Percentiles rank a stretch among this genome's conserved stretches.
phyloP scores from a whole-genome alignment of 208 protist species.

The Crithidia thermophila region DNA sequence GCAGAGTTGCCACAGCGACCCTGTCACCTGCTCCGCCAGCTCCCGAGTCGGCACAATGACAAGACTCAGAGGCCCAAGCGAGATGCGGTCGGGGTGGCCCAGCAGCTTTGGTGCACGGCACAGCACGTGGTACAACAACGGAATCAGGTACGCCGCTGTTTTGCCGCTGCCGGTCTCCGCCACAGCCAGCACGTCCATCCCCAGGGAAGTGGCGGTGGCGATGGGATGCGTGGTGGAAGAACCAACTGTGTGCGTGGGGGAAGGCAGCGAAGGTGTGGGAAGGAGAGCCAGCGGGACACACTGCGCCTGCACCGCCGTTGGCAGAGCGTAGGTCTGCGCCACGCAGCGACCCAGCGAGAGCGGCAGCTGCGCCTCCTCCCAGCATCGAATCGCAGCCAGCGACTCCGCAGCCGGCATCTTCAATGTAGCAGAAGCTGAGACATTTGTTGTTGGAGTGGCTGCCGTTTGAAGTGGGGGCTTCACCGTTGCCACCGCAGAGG shows the following conservation, averaged over 20 bases:
- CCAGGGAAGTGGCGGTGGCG: conserved; percentile 2
- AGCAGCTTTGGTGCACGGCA: conserved; percentile 51
- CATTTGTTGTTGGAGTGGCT: not conserved
- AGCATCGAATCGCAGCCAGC: conserved; percentile 71
- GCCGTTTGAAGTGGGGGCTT: too few species aligned
- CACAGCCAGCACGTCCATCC: conserved; percentile 86
- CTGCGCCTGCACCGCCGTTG: conserved; percentile 80
- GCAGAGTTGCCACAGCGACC: conserved; percentile 25
- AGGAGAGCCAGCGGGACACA: conserved; percentile 66
- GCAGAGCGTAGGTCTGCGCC: conserved; percentile 47
- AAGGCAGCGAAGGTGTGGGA: not conserved
- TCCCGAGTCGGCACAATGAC: conserved; percentile 94
- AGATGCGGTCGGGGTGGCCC: conserved; percentile 53
- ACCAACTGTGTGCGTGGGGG: too few species aligned
- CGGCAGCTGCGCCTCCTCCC: conserved; percentile 75
- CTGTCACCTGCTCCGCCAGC: conserved; percentile 91
- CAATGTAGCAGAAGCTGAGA: not conserved
- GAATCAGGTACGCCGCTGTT: conserved; percentile 92
- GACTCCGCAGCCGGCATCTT: conserved; percentile 13
- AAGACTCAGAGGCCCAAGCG: conserved; percentile 82
- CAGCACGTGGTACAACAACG: conserved; percentile 76
- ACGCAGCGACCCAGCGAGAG: conserved; percentile 63
- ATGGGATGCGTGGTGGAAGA: not conserved
- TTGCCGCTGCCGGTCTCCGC: conserved; percentile 96
- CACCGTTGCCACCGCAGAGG: too few species aligned